Conservation (phyloP, 1,284 basidiomycete genomes). For the Anthracocystis panici-leucophaei region DNA sequence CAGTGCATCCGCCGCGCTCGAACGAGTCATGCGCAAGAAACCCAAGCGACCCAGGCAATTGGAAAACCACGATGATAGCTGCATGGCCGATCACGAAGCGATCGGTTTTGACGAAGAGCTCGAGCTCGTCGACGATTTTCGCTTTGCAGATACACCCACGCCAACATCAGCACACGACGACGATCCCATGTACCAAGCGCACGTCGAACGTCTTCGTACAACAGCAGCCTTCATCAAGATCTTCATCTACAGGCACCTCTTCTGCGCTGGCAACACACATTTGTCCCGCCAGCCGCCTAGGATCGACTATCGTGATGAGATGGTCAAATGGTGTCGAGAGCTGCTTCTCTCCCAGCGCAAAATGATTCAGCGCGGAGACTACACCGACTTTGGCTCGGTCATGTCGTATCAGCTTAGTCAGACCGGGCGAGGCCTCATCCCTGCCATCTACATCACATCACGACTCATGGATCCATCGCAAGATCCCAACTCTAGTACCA, state of each 20-base stretch:
- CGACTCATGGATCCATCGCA: slow-evolving; percentile 47
- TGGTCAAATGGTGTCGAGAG: slow-evolving; percentile 54
- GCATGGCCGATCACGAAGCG: slow-evolving; percentile 52
- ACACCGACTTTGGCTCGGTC: slow-evolving; percentile 51
- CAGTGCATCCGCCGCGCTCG: slow-evolving; percentile 42
- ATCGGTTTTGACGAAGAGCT: slow-evolving; percentile 51
- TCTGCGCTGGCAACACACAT: slow-evolving; percentile 38
- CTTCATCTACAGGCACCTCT: slow-evolving; percentile 48
- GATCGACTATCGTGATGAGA: slow-evolving; percentile 48
- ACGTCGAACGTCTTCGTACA: slow-evolving; percentile 45
- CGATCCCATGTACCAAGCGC: slow-evolving; percentile 47
- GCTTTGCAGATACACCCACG: slow-evolving; percentile 39
- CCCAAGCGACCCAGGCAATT: slow-evolving; percentile 48
- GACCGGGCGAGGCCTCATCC: slow-evolving; percentile 47
- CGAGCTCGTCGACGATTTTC: slow-evolving; percentile 45
- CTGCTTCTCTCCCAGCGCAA: slow-evolving; percentile 50
- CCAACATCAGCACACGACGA: slow-evolving; percentile 46
- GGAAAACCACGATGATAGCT: slow-evolving; percentile 46
- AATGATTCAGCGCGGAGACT: slow-evolving; percentile 51
- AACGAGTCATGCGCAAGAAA: slow-evolving; percentile 50
- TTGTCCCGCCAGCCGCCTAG: slow-evolving; percentile 45
- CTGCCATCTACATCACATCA: slow-evolving; percentile 49
- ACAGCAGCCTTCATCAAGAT: slow-evolving; percentile 53
- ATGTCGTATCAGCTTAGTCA: slow-evolving; percentile 55
- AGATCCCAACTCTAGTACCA: slow-evolving; percentile 30